Base-by-base conservation (phyloP, 495 filamentous ascomycete species). In the Lineolata rhizophorae region DNA sequence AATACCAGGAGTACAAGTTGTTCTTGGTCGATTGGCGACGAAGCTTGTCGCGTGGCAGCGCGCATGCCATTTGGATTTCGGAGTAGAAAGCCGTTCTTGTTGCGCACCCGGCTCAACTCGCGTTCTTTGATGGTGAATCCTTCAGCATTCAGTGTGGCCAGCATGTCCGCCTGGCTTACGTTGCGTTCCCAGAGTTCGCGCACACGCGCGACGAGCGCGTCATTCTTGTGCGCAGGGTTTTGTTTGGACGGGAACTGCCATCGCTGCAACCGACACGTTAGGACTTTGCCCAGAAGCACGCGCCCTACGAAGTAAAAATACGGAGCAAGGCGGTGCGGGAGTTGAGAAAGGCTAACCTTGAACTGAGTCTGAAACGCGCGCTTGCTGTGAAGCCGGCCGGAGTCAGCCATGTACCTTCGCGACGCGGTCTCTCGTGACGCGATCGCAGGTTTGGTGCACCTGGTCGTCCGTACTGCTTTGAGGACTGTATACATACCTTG, bases 191-290 rank as follows among this genome's bases (percentile, higher is more conserved):
- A 87, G 38, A 87, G 64, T 56, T 81, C 61, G 37, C 67, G 67
- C 27, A 80, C 62, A 1, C 78, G 63, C 2, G 58, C 63, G 13
- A 77, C 65, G 6, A 87, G 61, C 9, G 52, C 54, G 16, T 56
- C 49, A 44, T 78, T 74, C 43, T 72, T 73, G 48, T 74, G 70
- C 3, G 65, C 65, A 6, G 67, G 71, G 39, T 68, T 72, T 38
- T 71, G 66, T 47, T 76, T 79, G 36, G 58, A 65, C 2, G 79
- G 78, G 37, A 84, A 87, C 0, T 64, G 61, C 79, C 79, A 87
- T 48, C 67, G 58, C 43, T 51, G 12, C 9, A n/a, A n/a, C n/a
- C n/a, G n/a, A n/a, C n/a, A n/a, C n/a, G n/a, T n/a, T 33, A 5
- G 21, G 22, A 29, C 3, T 38, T 19, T 9, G 35, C 22, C 13